Evolutionary conservation across 2,329 filamentous ascomycete genomes (phyloP).

Genomic region (Xylariaceae sp.): DNA sequence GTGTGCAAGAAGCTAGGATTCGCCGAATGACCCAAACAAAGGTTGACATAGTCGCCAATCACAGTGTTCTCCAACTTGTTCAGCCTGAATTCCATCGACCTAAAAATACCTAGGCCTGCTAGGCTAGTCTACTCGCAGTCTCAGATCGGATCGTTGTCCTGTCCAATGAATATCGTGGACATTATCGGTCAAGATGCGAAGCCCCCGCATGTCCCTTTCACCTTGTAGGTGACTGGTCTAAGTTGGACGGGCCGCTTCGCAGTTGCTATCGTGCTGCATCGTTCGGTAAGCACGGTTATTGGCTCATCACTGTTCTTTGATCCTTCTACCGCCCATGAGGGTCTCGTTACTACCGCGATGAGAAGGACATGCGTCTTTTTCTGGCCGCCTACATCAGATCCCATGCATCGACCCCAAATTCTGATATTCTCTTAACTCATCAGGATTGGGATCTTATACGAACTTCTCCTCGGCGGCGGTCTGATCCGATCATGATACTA

Average conservation of each 20-base stretch:
- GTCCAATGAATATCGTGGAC: too few species aligned
- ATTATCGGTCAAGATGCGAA: neutral
- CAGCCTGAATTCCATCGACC: too few species aligned
- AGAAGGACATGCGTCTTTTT: neutral
- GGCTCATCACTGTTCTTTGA: neutral
- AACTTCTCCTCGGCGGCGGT: neutral
- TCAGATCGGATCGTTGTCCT: too few species aligned
- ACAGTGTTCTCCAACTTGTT: too few species aligned
- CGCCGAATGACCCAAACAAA: too few species aligned
- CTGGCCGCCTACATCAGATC: neutral
- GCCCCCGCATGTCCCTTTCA: too few species aligned
- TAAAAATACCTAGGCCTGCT: too few species aligned
- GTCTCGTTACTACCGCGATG: neutral
- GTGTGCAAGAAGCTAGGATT: too few species aligned
- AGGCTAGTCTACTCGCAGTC: too few species aligned
- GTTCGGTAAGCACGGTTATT: neutral
- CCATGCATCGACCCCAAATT: neutral
- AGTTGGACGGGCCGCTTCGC: neutral
- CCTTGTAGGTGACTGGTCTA: neutral
- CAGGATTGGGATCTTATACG: neutral
- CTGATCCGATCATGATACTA: neutral
- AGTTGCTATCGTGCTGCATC: neutral
- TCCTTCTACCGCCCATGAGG: neutral
- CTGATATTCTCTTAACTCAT: neutral
- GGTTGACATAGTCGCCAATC: too few species aligned